Conservation (phyloP, 108 stramenopile species). For the Fistulifera pelliculosa region DNA sequence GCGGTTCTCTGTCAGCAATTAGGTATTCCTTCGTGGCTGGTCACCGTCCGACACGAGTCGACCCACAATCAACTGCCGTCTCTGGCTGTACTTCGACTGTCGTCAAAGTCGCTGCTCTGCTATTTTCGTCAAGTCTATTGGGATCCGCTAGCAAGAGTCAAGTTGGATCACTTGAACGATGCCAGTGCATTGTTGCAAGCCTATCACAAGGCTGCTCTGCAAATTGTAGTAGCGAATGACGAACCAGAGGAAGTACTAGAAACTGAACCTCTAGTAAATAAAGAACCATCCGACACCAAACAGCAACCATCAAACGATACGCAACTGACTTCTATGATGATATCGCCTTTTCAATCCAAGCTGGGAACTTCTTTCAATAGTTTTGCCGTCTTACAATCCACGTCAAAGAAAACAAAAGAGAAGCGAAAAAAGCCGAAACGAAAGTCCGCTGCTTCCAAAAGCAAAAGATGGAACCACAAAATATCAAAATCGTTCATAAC, state of each 20-base stretch:
- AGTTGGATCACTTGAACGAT: not conserved
- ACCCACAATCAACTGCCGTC: constrained; percentile 71
- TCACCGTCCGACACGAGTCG: constrained; percentile 74
- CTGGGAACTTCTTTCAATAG: constrained; percentile 16
- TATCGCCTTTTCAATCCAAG: constrained; percentile 14
- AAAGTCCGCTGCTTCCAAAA: constrained; percentile 12
- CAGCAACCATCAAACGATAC: not conserved
- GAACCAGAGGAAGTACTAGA: not conserved
- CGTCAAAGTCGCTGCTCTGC: constrained; percentile 49
- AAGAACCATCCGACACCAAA: not conserved
- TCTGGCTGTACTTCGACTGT: constrained; percentile 48
- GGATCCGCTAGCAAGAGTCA: constrained; percentile 19
- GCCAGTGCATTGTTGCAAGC: constrained; percentile 5
- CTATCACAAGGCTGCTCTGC: constrained; percentile 4
- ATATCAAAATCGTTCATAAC: not conserved
- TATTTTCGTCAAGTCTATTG: constrained; percentile 60
- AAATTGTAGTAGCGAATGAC: not conserved
- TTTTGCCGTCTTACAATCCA: constrained; percentile 1
- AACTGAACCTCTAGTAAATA: not conserved
- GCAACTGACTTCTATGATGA: not conserved
- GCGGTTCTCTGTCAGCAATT: constrained; percentile 51
- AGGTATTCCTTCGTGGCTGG: constrained; percentile 75
- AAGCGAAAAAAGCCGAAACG: constrained; percentile 10
- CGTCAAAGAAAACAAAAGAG: constrained; percentile 2
- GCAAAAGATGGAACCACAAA: constrained; percentile 13